phyloP scores from a whole-genome alignment of 169 alveolate species.

The Besnoitia besnoiti region DNA sequence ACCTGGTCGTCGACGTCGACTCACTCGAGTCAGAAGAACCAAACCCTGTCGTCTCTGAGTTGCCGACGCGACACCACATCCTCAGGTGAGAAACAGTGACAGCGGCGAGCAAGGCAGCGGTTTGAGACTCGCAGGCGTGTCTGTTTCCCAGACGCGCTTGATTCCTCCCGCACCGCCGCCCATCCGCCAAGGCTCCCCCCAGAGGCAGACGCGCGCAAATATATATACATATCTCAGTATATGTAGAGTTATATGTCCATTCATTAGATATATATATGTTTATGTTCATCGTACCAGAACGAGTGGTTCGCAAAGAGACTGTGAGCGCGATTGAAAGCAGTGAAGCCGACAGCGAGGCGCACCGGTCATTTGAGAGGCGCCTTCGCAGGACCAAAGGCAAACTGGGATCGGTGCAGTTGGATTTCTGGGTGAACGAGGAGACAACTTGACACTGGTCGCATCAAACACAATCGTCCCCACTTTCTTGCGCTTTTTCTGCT shows the following conservation, averaged over 20 bases:
- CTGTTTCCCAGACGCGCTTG: no score
- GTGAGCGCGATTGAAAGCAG: not conserved
- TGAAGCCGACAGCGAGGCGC: not conserved
- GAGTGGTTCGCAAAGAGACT: no score
- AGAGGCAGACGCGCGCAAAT: not conserved
- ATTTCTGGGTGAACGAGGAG: no score
- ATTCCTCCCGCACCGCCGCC: no score
- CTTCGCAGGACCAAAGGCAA: no score
- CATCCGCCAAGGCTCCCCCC: no score
- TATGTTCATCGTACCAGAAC: no score
- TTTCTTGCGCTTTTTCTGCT: not conserved
- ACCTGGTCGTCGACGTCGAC: constrained; percentile 70
- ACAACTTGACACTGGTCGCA: no score
- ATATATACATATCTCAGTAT: not conserved
- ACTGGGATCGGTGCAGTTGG: no score
- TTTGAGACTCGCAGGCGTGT: not conserved
- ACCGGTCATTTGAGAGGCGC: not conserved
- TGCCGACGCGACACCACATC: constrained; percentile 72
- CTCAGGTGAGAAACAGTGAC: not conserved
- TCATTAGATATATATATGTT: not conserved
- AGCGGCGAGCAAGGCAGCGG: not conserved
- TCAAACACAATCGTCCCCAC: no score
- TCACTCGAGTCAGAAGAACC: constrained; percentile 57
- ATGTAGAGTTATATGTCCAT: no score
- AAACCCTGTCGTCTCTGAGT: constrained; percentile 50